phyloP scores from a whole-genome alignment of 768 basidiomycete species.

The Lactarius hengduanensis region DNA sequence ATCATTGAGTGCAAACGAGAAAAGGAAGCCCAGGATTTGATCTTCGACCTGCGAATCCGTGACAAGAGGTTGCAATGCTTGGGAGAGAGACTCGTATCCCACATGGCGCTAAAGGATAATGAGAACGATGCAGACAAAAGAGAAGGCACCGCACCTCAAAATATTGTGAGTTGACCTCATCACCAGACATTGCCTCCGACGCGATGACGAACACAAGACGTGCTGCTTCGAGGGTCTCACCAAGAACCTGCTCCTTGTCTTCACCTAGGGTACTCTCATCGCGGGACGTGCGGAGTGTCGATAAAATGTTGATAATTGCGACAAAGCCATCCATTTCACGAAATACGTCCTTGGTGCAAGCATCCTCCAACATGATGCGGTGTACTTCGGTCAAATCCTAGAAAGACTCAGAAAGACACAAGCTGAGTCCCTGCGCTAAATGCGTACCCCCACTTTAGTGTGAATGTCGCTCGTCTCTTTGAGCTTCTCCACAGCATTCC shows the following conservation, averaged over 20 bases:
- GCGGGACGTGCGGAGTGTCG: conserved; percentile 47
- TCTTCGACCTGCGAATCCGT: conserved; percentile 47
- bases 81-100: conserved; percentile 61
- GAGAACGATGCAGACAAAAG: neutral
- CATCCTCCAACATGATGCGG: conserved; percentile 63
- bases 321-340: conserved; percentile 82
- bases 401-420: conserved; percentile 3
- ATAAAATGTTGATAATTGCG: conserved; percentile 68
- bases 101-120: conserved; percentile 46
- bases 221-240: conserved; percentile 50
- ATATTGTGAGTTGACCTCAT: conserved; percentile 55
- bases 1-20: conserved; percentile 65
- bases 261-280: conserved; percentile 38
- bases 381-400: conserved; percentile 68
- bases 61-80: conserved; percentile 56
- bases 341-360: conserved; percentile 69
- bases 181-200: conserved; percentile 60
- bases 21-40: conserved; percentile 62
- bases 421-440: neutral
- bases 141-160: conserved; percentile 54
- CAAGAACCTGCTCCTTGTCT: conserved; percentile 40
- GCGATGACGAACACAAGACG: conserved; percentile 63
- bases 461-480: conserved; percentile 52
- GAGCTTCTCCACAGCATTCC: conserved; percentile 64
- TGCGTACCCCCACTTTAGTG: conserved; percentile 53